Conservation (phyloP, 129 eudicot species). For the Artemisia annua region DNA sequence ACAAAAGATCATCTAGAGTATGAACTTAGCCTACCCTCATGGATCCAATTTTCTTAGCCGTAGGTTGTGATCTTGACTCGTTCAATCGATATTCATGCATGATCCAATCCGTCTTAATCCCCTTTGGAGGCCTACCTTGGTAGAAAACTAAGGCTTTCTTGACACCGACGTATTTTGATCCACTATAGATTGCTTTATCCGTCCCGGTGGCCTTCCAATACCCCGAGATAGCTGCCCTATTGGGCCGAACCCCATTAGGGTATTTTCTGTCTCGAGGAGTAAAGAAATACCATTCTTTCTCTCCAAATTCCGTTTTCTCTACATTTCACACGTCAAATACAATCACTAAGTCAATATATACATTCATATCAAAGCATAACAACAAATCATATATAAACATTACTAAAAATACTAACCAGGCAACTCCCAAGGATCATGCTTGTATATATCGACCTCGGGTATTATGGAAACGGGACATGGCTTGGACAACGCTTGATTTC, state of each 20-base stretch:
- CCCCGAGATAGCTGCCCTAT: slow-evolving; percentile 74
- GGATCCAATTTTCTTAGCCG: slow-evolving; percentile 40
- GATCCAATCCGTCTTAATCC: slow-evolving; percentile 74
- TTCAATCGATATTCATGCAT: slow-evolving; percentile 66
- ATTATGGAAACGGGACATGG: slow-evolving; percentile 75
- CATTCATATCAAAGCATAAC: neutral
- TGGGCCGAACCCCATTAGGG: slow-evolving; percentile 75
- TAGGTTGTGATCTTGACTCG: slow-evolving; percentile 37
- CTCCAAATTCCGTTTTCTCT: slow-evolving; percentile 50
- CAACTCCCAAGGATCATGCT: slow-evolving; percentile 87
- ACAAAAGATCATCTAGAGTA: neutral
- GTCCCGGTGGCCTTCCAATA: slow-evolving; percentile 92
- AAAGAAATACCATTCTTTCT: slow-evolving; percentile 76
- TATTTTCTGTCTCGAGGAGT: slow-evolving; percentile 78
- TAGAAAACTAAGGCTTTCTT: slow-evolving; percentile 82
- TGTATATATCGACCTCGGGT: slow-evolving; percentile 86
- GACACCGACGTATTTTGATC: slow-evolving; percentile 63
- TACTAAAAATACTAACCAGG: slow-evolving; percentile 56
- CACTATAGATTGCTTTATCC: slow-evolving; percentile 74
- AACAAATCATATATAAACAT: neutral
- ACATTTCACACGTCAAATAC: slow-evolving; percentile 17
- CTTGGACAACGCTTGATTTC: slow-evolving; percentile 56
- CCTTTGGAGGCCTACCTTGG: slow-evolving; percentile 76
- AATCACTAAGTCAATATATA: slow-evolving; percentile 3
- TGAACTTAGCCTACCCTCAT: slow-evolving; percentile 49